These are phyloP conservation scores for Tarenaya hassleriana DNA, from an alignment of 345 rosid species.

Conservation along the genomic window DNA sequence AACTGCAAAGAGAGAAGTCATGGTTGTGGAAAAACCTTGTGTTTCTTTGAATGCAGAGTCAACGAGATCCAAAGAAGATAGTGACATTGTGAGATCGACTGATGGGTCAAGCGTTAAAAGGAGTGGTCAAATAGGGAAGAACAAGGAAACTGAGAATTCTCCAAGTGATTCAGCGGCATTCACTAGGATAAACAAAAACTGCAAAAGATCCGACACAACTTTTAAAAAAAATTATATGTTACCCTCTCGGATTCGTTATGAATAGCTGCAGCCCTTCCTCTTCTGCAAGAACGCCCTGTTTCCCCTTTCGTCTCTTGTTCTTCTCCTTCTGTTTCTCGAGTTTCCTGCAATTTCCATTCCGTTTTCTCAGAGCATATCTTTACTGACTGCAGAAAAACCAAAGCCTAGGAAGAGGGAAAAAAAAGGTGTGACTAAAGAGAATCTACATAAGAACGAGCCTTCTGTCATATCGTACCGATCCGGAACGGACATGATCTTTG, in stretches of 20 bases:
- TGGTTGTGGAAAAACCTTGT: slow-evolving; percentile 18
- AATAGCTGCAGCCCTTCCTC: slow-evolving; percentile 40
- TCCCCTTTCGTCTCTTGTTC: slow-evolving; percentile 35
- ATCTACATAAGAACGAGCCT: background rate
- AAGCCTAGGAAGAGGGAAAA: too few species aligned
- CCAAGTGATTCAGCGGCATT: slow-evolving; percentile 19
- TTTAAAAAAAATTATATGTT: too few species aligned
- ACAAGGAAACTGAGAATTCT: slow-evolving; percentile 15
- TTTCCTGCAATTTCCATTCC: too few species aligned
- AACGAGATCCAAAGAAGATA: too few species aligned
- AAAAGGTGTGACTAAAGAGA: too few species aligned
- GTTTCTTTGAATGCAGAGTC: slow-evolving; percentile 23
- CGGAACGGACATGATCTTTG: slow-evolving; percentile 39
- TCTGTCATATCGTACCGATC: slow-evolving; percentile 38
- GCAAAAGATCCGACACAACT: too few species aligned
- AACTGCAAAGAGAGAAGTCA: too few species aligned
- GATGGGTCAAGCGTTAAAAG: too few species aligned
- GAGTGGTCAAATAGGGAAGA: slow-evolving; percentile 21
- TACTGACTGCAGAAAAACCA: too few species aligned
- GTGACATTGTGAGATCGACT: slow-evolving; percentile 10
- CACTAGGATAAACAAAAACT: too few species aligned
- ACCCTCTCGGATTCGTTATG: slow-evolving; percentile 41
- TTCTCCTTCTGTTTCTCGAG: slow-evolving; percentile 45
- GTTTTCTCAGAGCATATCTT: too few species aligned
- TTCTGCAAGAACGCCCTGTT: slow-evolving; percentile 35